These are phyloP conservation scores for Phytophthora fragariaefolia DNA, from an alignment of 352 stramenopile genomes.

Conservation along the genomic window DNA sequence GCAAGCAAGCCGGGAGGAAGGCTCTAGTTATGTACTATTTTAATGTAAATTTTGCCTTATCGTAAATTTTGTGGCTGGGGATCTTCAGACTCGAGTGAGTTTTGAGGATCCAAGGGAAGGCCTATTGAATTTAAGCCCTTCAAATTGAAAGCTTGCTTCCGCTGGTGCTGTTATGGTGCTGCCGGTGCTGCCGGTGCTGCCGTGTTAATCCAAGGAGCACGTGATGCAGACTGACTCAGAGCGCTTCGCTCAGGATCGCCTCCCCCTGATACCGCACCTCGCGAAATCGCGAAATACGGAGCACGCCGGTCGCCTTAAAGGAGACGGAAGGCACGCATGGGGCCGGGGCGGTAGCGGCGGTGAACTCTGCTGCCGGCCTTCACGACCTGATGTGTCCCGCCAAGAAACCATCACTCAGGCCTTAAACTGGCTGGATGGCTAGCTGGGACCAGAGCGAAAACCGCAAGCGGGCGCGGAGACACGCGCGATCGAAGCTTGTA, in stretches of 20 bases:
- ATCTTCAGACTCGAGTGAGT: not conserved
- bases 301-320: not conserved
- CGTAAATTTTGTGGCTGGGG: not conserved
- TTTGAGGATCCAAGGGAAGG: not conserved
- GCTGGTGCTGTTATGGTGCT: not conserved
- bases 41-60: slow-evolving; percentile 28
- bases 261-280: not conserved
- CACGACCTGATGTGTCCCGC: not conserved
- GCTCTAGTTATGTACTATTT: slow-evolving; percentile 17
- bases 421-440: slow-evolving; percentile 11
- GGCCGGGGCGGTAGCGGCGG: not conserved
- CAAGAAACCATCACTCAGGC: slow-evolving; percentile 1
- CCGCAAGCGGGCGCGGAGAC: slow-evolving; percentile 22
- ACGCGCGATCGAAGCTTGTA: slow-evolving; percentile 21
- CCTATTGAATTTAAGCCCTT: too few species aligned
- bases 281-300: not conserved
- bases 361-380: not conserved
- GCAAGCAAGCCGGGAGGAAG: not conserved
- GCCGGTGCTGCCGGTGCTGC: too few species aligned
- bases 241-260: not conserved
- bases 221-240: too few species aligned
- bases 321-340: not conserved
- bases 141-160: too few species aligned
- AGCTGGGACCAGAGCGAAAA: not conserved
- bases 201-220: too few species aligned